Evolutionary conservation across 2,329 filamentous ascomycete genomes (phyloP), one percentile per base, ranked within the genome.

Genomic region (Fusarium agapanthi): DNA sequence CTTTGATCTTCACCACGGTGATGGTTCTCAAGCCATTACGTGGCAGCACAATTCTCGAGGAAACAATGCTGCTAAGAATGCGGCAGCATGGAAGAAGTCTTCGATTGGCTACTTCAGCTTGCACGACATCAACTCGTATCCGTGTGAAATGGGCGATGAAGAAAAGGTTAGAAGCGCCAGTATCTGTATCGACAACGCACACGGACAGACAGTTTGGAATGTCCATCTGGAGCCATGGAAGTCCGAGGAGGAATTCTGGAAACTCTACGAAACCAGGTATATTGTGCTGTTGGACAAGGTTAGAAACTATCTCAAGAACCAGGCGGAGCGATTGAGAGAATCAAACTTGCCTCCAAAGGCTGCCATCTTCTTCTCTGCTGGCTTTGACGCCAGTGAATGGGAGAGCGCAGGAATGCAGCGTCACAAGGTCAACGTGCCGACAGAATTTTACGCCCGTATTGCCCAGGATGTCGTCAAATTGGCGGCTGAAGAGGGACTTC

Each of bases 71-170:
- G 81, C 89, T 12, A 95, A 93, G 80, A 95, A 93, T 78, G 90
- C 91, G 2, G 87, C 92, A 2, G 85, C 87, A 35, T 92, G 92
- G 87, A 95, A 95, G 83, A 96, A 93, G 84, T 91, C 92, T 1
- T 91, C 92, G 0, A 96, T 98, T 76, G 96, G 95, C 15, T 99
- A 99, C 80, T 98, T 97, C 81, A 98, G 95, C 80, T 81, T 99
- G 47, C 96, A 99, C 80, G 96, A 99, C 79, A 98, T 99, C 84
- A 98, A 99, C 82, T 98, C 95, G 1, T 99, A 97, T 78, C 96
- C 97, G 1, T 99, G 96, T 80, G 96, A 99, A 81, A 89, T 88
- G 79, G 96, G 95, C n/a, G 95, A 98, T 69, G 90, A 93, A 65
- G 94, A 96, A 28, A 98, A 98, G 82, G 92, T 98, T 57, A 94